These are phyloP conservation scores for Tetrahymena borealis DNA, from an alignment of 73 alveolate genomes.

Conservation along the genomic window DNA sequence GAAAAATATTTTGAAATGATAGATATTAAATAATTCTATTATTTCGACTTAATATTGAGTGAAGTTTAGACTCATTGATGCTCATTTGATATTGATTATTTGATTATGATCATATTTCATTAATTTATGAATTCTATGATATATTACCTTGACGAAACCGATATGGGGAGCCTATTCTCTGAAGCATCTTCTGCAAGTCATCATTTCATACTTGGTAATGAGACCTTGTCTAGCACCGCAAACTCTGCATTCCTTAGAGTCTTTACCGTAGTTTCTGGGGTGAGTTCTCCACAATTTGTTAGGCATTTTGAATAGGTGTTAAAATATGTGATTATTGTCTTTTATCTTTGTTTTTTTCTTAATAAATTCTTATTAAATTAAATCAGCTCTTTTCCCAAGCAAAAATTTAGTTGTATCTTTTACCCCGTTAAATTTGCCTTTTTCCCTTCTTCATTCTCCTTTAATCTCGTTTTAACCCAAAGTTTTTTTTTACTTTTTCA, in stretches of 20 bases:
- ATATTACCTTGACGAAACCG: slow-evolving; percentile 74
- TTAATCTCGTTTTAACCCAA: not conserved
- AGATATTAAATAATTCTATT: no score
- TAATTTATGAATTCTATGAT: not conserved
- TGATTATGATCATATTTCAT: not conserved
- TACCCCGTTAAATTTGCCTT: not conserved
- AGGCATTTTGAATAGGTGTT: slow-evolving; percentile 53
- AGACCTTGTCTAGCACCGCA: slow-evolving; percentile 87
- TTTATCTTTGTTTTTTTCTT: not conserved
- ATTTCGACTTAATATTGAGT: no score
- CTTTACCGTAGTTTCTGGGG: slow-evolving; percentile 93
- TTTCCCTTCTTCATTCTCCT: not conserved
- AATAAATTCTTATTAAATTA: not conserved
- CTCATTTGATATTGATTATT: not conserved
- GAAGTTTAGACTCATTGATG: not conserved
- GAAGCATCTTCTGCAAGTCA: slow-evolving; percentile 92
- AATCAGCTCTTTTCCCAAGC: not conserved
- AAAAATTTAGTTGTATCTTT: not conserved
- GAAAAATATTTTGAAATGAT: no score
- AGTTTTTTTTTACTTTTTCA: not conserved
- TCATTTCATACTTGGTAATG: slow-evolving; percentile 85
- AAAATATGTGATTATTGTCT: not conserved
- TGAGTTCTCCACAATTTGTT: slow-evolving; percentile 81
- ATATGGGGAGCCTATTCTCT: slow-evolving; percentile 83
- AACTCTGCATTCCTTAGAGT: slow-evolving; percentile 87